Percentiles rank a stretch among this genome's conserved stretches.
Conservation (phyloP, 2,329 filamentous ascomycete species). For the Elsinoe perseae region DNA sequence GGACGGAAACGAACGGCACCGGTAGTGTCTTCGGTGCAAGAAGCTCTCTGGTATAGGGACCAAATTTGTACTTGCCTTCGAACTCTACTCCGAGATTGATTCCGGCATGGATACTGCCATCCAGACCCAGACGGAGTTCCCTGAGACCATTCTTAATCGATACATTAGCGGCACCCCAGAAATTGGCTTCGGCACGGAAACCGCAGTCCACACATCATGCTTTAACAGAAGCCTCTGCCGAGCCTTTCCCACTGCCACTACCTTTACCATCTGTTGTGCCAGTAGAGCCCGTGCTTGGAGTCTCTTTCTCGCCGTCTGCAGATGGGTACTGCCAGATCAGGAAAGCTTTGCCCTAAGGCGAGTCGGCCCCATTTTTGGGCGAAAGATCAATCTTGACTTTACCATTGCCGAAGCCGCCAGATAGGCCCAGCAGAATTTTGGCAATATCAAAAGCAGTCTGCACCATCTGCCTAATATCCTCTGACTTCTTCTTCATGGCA, state of each 20-base stretch:
- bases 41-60: neutral
- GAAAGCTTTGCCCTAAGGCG: neutral
- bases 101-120: neutral
- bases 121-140: neutral
- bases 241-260: neutral
- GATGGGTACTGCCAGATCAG: neutral
- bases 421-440: neutral
- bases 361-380: neutral
- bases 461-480: neutral
- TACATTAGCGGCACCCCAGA: neutral
- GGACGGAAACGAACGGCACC: too few species aligned
- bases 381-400: neutral
- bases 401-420: neutral
- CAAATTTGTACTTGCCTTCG: neutral
- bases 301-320: too few species aligned
- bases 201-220: slow-evolving; percentile 1
- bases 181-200: neutral
- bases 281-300: neutral
- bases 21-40: neutral
- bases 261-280: neutral
- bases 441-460: neutral
- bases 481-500: too few species aligned
- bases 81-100: neutral
- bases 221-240: neutral
- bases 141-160: neutral